Percentiles rank a stretch among this genome's conserved stretches.
Evolutionary conservation across 495 filamentous ascomycete genomes (phyloP).

Genomic region (Corynascus novoguineensis): DNA sequence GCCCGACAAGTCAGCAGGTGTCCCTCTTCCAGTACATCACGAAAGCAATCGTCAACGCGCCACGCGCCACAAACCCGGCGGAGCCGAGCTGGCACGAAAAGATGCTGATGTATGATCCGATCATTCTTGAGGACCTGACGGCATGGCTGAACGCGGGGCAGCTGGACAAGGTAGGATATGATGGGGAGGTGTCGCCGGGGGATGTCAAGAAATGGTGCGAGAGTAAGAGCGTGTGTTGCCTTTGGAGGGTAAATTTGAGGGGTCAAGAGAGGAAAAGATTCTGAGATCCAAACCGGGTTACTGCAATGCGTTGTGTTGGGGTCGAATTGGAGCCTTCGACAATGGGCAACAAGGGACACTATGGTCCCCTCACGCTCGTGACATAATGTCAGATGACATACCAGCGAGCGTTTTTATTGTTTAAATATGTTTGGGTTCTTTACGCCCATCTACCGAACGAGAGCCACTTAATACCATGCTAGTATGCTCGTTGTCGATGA

Average conservation of each 20-base stretch:
- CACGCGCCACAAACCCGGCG: conserved; percentile 43
- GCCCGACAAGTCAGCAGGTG: conserved; percentile 34
- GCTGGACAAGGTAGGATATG: conserved; percentile 53
- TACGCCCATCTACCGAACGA: no score
- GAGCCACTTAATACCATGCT: no score
- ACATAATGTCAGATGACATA: background rate
- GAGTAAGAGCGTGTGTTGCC: conserved; percentile 69
- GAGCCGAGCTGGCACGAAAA: conserved; percentile 76
- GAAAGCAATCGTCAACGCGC: conserved; percentile 51
- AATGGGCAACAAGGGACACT: background rate
- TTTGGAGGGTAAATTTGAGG: conserved; percentile 46
- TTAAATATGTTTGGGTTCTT: background rate
- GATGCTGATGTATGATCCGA: conserved; percentile 90
- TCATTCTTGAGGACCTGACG: conserved; percentile 81
- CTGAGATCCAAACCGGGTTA: no score
- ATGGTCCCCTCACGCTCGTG: background rate
- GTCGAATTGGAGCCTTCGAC: background rate
- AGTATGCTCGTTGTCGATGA: no score
- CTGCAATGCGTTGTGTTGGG: no score
- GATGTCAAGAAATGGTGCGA: conserved; percentile 83
- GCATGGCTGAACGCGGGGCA: conserved; percentile 75
- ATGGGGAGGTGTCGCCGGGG: conserved; percentile 54
- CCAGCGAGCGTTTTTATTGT: background rate
- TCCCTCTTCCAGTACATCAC: conserved; percentile 60
- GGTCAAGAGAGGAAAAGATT: conserved; percentile 47